These are phyloP conservation scores for Pelargonium fulgidum DNA, from an alignment of 441 rosid genomes.

Conservation along the genomic window DNA sequence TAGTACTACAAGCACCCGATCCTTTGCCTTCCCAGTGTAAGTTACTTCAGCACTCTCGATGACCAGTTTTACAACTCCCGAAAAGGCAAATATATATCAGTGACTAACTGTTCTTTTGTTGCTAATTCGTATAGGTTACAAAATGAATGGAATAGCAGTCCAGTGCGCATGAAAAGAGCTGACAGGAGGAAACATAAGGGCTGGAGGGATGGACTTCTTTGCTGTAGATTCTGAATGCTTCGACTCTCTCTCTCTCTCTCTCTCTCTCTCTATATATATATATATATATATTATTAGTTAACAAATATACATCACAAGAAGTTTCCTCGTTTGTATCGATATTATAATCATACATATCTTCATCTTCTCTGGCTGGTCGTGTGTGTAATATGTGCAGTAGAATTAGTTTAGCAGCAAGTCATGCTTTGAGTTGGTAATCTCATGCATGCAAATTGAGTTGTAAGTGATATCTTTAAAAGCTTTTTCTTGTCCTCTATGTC, in stretches of 20 bases:
- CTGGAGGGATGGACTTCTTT: not conserved
- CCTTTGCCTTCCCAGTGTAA: conserved; percentile 2
- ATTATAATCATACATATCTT: not conserved
- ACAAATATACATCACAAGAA: not conserved
- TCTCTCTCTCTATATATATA: no score
- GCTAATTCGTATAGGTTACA: not conserved
- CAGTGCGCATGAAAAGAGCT: not conserved
- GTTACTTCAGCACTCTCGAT: not conserved
- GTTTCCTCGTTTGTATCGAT: not conserved
- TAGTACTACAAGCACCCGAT: conserved; percentile 1
- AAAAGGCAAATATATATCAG: not conserved
- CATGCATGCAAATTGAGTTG: not conserved
- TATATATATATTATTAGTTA: not conserved
- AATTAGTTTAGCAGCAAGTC: not conserved
- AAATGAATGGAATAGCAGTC: conserved; percentile 2
- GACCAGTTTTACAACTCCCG: not conserved
- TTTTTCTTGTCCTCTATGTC: not conserved
- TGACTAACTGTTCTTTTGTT: not conserved
- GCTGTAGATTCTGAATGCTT: not conserved
- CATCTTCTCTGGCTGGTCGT: not conserved
- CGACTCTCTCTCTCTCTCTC: not conserved
- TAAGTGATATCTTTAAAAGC: not conserved
- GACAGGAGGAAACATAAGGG: conserved; percentile 1
- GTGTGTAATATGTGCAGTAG: not conserved
- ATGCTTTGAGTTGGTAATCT: not conserved